Percentiles rank a stretch among this genome's conserved stretches.
Evolutionary conservation across 352 stramenopile genomes (phyloP).

Genomic region (Globisporangium iwayamae): DNA sequence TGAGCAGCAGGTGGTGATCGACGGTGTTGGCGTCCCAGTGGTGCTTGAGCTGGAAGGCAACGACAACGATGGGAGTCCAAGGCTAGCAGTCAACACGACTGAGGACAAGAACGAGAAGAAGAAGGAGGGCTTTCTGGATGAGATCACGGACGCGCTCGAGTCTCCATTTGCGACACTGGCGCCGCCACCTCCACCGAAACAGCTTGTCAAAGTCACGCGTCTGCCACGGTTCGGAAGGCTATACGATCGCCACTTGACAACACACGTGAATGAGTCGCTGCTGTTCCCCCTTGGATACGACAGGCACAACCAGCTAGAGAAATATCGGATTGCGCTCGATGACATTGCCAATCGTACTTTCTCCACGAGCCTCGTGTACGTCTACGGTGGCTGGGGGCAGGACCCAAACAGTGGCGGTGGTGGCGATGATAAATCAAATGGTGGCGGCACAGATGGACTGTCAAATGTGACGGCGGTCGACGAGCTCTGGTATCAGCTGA

Average conservation of each 20-base stretch:
- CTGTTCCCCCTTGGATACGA: conserved; percentile 6
- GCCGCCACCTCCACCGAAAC: conserved; percentile 5
- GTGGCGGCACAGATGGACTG: not conserved
- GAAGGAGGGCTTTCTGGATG: not conserved
- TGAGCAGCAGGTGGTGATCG: conserved; percentile 25
- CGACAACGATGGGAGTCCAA: conserved; percentile 32
- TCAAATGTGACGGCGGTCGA: conserved; percentile 23
- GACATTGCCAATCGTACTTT: conserved; percentile 24
- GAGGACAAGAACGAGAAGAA: not conserved
- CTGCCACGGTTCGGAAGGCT: conserved; percentile 49
- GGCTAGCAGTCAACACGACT: not conserved
- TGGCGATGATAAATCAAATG: not conserved
- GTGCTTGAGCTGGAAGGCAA: conserved; percentile 35
- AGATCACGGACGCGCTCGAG: conserved; percentile 1
- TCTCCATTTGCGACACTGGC: not conserved
- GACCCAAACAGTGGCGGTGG: not conserved
- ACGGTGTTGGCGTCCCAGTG: conserved; percentile 15
- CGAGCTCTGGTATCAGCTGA: conserved; percentile 51
- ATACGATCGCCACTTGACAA: conserved; percentile 43
- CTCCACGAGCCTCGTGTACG: conserved; percentile 51
- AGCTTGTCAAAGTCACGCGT: conserved; percentile 37
- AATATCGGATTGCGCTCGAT: conserved; percentile 24
- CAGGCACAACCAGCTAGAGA: conserved; percentile 18
- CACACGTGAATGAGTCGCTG: conserved; percentile 16
- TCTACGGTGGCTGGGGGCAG: conserved; percentile 28